Evolutionary conservation across 768 basidiomycete genomes (phyloP), one percentile per base, ranked within the genome.

Genomic region (Auricularia sp.): DNA sequence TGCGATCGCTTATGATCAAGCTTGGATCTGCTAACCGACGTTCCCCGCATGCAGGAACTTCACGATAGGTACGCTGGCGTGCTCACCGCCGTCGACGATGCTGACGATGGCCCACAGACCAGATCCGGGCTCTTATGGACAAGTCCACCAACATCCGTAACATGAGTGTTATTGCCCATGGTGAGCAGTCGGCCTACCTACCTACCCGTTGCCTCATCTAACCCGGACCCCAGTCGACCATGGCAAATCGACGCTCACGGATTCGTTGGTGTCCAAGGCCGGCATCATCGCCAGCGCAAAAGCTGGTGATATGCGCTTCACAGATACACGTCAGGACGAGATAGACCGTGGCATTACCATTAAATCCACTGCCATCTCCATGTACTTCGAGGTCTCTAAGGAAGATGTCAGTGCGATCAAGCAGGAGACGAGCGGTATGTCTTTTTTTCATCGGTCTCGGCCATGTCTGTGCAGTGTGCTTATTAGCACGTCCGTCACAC

Each of bases 311-410:
- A 83, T 91, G 85, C 92, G 96, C 66, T 98, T 95, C 76, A 98
- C 93, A 64, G 94, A 98, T 77, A 98, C 97, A 66, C 84, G 96
- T 81, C 86, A 90, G 10, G 97, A 99, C 74, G 97, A 99, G 83
- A 98, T 96, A 75, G 96, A 98, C 76, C 94, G 96, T 78, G 97
- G 97, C 82, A 98, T 99, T 73, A 98, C 97, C 62, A 98, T 99
- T 80, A 99, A 99, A 81, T 98, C 95, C 56, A 98, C 96, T 36
- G 97, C 95, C 72, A 97, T 99, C 76, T 97, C 96, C 65, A 98
- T 98, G 96, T 98, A 98, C 80, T 99, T 99, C 76, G 87, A 93
- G 80, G 84, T 99, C 72, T 77, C 83, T 74, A 92, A 96, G 83
- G 95, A 96, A 11, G 93, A 98, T 65, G 73, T 97, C 36, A 68